Evolutionary conservation across 352 stramenopile genomes (phyloP), one percentile per base, ranked within the genome.

Genomic region (Phytophthora pseudosyringae): DNA sequence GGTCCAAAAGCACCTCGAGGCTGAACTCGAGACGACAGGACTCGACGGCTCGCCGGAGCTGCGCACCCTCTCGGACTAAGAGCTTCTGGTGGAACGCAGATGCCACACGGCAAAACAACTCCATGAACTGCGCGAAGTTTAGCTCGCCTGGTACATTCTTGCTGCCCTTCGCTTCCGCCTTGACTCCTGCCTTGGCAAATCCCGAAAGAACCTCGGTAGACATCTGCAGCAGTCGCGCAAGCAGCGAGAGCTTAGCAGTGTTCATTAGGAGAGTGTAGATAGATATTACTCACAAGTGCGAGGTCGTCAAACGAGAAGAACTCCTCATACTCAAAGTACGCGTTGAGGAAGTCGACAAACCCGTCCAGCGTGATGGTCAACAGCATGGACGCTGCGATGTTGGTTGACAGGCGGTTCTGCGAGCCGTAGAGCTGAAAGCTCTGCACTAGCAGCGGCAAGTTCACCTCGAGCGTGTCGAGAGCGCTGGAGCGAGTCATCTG

Each of bases 291-390:
- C 38, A 85, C 78, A 12, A 71, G 46, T 12, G 71, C 32, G 35
- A 88, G 59, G 3, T 85, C 59, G 15, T 76, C 50, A 46, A 74
- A 85, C 10, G 81, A 88, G n/a, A 90, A 76, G 43, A 67, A 91
- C 41, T 86, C 82, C 32, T 89, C 82, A 66, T 90, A 90, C 64
- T 91, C 80, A 48, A 94, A 86, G 52, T 94, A 91, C 8, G 78
- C 85, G 41, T 86, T 90, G 26, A 92, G 71, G 38, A 94, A 94
- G 50, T 94, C 81, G 40, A 90, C 67, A 57, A 94, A 90, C 0
- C 81, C 83, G 12, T 91, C 80, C 11, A 91, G 50, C 21, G 81
- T 83, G 25, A 92, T 90, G 44, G 52, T 65, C 7, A 64, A 62
- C 36, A 21, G 29, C 31, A 56, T 59, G 51, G 40, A 49, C 11